phyloP scores from a whole-genome alignment of 2,329 filamentous ascomycete species.

The Botryotinia globosa region DNA sequence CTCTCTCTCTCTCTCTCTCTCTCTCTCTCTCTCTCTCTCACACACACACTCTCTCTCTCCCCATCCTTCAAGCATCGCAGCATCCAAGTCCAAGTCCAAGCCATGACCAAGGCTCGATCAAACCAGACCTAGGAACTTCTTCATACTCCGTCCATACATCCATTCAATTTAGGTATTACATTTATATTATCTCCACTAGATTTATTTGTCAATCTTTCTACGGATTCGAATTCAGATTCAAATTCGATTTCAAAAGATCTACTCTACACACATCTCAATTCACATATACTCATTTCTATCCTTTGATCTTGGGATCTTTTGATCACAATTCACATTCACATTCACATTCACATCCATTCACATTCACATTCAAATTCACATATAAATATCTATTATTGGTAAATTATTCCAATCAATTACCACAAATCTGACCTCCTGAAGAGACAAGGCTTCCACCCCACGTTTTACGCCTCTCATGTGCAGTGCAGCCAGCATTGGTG shows the following conservation, averaged over 20 bases:
- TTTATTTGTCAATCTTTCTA: constrained; percentile 9
- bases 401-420: constrained; percentile 3
- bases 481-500: constrained; percentile 18
- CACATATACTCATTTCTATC: not conserved
- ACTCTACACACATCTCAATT: not conserved
- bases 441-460: constrained; percentile 19
- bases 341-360: constrained; percentile 8
- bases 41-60: not conserved
- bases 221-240: not conserved
- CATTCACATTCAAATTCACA: not conserved
- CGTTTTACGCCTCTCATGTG: constrained; percentile 18
- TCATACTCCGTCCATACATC: not conserved
- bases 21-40: not conserved
- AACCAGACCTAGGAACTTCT: not conserved
- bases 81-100: not conserved
- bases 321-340: not conserved
- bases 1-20: not conserved
- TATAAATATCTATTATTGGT: not conserved
- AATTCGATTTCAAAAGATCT: not conserved
- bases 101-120: constrained; percentile 12
- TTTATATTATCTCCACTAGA: not conserved
- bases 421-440: constrained; percentile 15
- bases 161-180: not conserved
- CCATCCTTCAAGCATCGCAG: not conserved
- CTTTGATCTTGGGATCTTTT: not conserved